Conservation (phyloP, 2,329 filamentous ascomycete species). For the Paraphoma sp. region DNA sequence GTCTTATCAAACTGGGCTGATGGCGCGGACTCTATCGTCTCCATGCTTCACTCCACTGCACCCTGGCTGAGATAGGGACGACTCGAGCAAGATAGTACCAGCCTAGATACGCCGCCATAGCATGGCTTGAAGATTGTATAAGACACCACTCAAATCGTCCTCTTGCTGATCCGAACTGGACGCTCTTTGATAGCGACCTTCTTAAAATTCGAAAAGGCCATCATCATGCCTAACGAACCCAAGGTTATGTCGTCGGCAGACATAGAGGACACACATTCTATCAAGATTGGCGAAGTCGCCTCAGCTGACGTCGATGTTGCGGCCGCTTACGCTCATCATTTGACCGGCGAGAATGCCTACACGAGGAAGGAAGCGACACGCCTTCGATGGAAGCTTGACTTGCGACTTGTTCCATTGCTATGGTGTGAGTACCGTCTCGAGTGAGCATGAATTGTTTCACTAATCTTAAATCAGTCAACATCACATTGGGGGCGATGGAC, state of each 20-base stretch:
- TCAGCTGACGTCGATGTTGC: slow-evolving; percentile 28
- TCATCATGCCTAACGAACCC: slow-evolving; percentile 3
- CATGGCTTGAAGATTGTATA: slow-evolving; percentile 1
- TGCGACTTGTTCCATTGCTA: slow-evolving; percentile 50
- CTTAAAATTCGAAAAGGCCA: neutral
- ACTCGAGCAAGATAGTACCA: neutral
- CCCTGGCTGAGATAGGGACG: slow-evolving; percentile 5
- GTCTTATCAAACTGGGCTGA: slow-evolving; percentile 7
- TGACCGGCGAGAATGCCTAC: slow-evolving; percentile 37
- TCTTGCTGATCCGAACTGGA: neutral
- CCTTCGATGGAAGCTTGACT: slow-evolving; percentile 53
- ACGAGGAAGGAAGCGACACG: slow-evolving; percentile 21
- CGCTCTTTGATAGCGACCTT: neutral
- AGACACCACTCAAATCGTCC: neutral
- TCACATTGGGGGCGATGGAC: slow-evolving; percentile 24
- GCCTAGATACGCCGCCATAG: slow-evolving; percentile 1
- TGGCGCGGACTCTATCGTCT: neutral
- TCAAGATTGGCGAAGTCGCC: slow-evolving; percentile 8
- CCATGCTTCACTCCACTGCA: neutral
- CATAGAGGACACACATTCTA: slow-evolving; percentile 4
- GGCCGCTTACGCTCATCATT: slow-evolving; percentile 34
- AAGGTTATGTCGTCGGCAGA: slow-evolving; percentile 6
- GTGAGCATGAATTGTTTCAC: neutral
- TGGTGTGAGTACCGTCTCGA: slow-evolving; percentile 22
- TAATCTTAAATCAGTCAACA: slow-evolving; percentile 16